Evolutionary conservation across 2,329 filamentous ascomycete species (phyloP), one percentile per base, ranked within the genome.

Genomic region (Nectriaceae sp.): DNA sequence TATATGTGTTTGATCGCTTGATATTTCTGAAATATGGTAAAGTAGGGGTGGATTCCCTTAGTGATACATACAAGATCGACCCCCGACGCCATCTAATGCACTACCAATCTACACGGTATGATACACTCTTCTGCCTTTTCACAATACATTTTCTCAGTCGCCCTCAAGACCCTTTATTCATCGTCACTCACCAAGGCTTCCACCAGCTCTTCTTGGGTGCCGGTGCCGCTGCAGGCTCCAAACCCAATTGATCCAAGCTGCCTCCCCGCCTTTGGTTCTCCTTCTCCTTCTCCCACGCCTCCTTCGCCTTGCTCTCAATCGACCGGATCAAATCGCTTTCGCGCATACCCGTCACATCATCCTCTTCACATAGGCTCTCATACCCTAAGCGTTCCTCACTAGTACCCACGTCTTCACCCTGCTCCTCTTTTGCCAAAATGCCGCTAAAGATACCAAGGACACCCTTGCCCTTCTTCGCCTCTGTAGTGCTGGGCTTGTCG

Each of bases 261-360:
- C 79, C 80, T 18, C 78, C 79, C 11, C 55, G 65, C 50, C 69
- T 69, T 69, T 82, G 77, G 50, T 75, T 77, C 55, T 76, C 71
- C 55, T 72, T 73, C 66, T 82, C 79, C 35, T 67, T 62, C 49
- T 79, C 75, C 54, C 78, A 75, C 1, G 71, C 76, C 16, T 63
- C 67, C 47, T 68, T 70, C 10, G 37, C 37, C 37, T 18, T 20
- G 26, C 70, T 64, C 55, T 62, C 61, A 33, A 67, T 60, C 2
- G 62, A 60, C 35, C 56, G 60, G 24, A 57, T 49, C 4, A 58
- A 41, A 22, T 55, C 54, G 21, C 45, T 55, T 18, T 59, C 48
- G 20, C 48, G 43, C 42, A 52, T 39, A 21, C 53, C 31, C 26
- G 50, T 47, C n/a, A 59, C 54, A 18, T 57, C 57, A 35, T 60